phyloP scores from a whole-genome alignment of 2,329 filamentous ascomycete species.

The Leptographium flavum region DNA sequence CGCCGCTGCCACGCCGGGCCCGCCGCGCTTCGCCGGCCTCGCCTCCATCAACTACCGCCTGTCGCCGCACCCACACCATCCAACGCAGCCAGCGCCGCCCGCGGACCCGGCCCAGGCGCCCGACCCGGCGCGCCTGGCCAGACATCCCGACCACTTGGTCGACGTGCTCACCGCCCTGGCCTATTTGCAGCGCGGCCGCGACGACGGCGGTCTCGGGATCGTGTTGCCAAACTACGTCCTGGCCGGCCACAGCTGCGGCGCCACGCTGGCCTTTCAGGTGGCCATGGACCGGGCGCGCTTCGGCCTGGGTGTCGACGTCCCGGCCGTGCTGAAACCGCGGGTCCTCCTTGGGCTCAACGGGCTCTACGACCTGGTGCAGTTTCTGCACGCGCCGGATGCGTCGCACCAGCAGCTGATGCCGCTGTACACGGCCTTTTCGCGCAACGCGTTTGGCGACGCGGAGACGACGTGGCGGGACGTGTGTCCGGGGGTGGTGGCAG shows the following conservation, averaged over 20 bases:
- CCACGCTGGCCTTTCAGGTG: slow-evolving; percentile 46
- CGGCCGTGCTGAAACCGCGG: slow-evolving; percentile 22
- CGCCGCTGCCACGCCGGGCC: too few species aligned
- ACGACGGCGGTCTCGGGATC: too few species aligned
- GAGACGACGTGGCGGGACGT: not conserved
- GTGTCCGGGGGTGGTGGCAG: not conserved
- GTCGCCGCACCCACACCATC: slow-evolving; percentile 33
- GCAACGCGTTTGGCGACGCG: not conserved
- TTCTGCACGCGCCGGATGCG: not conserved
- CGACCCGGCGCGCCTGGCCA: slow-evolving; percentile 24
- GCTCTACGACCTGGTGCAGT: slow-evolving; percentile 43
- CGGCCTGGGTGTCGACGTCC: not conserved
- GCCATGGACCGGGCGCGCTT: slow-evolving; percentile 27
- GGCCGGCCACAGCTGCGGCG: slow-evolving; percentile 48
- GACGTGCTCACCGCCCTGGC: slow-evolving; percentile 38
- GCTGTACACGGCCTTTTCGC: not conserved
- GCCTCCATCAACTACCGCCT: slow-evolving; percentile 51
- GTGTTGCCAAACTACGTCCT: slow-evolving; percentile 36
- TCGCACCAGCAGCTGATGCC: not conserved
- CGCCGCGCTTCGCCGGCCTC: slow-evolving; percentile 37
- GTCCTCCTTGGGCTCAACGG: slow-evolving; percentile 47
- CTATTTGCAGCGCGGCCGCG: slow-evolving; percentile 31
- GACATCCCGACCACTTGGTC: slow-evolving; percentile 45
- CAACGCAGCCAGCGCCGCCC: slow-evolving; percentile 23
- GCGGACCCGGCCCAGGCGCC: slow-evolving; percentile 15